Percentiles rank a stretch among this genome's conserved stretches.
phyloP scores from a whole-genome alignment of 2,329 filamentous ascomycete genomes.

The Macrophomina tecta region DNA sequence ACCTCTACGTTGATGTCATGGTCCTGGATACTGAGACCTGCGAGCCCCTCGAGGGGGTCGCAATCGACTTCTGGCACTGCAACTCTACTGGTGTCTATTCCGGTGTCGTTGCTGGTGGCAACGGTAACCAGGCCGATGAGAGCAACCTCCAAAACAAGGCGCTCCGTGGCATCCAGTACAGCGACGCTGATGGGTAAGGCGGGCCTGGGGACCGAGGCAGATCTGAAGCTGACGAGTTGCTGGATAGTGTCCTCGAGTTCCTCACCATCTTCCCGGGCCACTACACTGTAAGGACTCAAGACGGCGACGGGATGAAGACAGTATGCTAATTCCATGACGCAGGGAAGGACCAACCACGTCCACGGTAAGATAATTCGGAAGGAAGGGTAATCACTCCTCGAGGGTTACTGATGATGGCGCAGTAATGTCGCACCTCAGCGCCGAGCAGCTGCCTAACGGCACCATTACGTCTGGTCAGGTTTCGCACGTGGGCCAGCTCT shows the following conservation, averaged over 20 bases:
- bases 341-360: conserved; percentile 49
- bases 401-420: conserved; percentile 31
- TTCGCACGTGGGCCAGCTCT: conserved; percentile 67
- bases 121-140: conserved; percentile 47
- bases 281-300: conserved; percentile 8
- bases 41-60: conserved; percentile 55
- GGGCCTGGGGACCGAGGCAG: no score
- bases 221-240: background rate
- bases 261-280: conserved; percentile 52
- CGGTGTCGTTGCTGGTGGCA: conserved; percentile 49
- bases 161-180: conserved; percentile 57
- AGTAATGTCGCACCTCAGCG: conserved; percentile 21
- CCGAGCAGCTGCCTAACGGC: conserved; percentile 48
- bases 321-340: background rate
- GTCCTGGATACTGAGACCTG: conserved; percentile 62
- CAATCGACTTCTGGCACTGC: conserved; percentile 60
- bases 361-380: background rate
- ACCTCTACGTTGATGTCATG: conserved; percentile 51
- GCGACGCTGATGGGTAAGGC: conserved; percentile 50
- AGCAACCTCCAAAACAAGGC: conserved; percentile 45
- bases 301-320: background rate
- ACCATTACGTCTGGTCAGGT: conserved; percentile 54
- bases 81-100: conserved; percentile 50
- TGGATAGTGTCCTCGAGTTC: conserved; percentile 6
- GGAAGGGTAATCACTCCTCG: background rate